Percentiles rank a stretch among this genome's conserved stretches.
These are phyloP conservation scores for Leishmania tropica DNA, from an alignment of 208 protist genomes.

Conservation along the genomic window DNA sequence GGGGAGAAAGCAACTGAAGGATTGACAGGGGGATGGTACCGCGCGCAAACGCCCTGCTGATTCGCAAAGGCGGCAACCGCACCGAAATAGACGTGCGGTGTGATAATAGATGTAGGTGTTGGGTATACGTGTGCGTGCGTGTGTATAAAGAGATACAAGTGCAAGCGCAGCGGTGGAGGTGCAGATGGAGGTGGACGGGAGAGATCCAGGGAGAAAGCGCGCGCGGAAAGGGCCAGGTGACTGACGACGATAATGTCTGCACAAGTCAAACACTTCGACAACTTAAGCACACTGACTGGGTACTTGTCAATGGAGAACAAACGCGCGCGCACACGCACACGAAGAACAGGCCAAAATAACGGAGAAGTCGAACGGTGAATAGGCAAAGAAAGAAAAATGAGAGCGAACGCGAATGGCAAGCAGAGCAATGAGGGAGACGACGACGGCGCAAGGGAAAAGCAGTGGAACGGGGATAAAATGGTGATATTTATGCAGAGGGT, in stretches of 20 bases:
- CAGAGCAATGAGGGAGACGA: not conserved
- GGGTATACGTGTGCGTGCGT: not conserved
- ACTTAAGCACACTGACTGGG: not conserved
- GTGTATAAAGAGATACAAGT: not conserved
- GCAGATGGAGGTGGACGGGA: not conserved
- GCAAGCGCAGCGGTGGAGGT: not conserved
- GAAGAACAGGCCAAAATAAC: not conserved
- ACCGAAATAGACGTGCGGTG: not conserved
- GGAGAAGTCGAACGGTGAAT: not conserved
- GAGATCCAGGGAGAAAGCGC: not conserved
- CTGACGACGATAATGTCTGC: not conserved
- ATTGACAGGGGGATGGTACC: not conserved
- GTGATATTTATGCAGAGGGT: not conserved
- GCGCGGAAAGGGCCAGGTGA: conserved; percentile 11
- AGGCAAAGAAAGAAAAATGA: not conserved
- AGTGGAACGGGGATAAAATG: not conserved
- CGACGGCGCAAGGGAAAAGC: not conserved
- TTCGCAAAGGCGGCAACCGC: not conserved
- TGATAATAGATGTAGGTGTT: not conserved
- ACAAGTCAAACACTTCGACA: not conserved
- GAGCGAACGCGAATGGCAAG: not conserved
- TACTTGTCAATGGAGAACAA: not conserved
- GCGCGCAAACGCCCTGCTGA: not conserved
- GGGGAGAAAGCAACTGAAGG: not conserved
- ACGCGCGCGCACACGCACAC: not conserved